Base-by-base conservation (phyloP, 2,329 filamentous ascomycete species). In the Neofusicoccum kwambonambiense region DNA sequence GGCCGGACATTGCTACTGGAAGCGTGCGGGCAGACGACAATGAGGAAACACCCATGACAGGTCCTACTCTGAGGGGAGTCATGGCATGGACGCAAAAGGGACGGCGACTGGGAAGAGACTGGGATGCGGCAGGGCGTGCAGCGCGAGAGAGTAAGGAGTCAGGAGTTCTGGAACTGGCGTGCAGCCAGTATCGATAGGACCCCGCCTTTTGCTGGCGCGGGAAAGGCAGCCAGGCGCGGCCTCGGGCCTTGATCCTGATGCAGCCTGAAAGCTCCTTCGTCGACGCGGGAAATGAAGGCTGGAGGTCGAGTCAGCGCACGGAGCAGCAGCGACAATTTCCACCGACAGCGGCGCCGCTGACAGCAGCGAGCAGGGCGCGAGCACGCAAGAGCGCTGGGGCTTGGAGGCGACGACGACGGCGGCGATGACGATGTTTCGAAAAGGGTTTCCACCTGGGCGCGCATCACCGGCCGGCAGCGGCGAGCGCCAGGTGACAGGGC, bases 1-100 rank as follows among this genome's bases (percentile, higher is more conserved):
- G 35, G 62, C 62, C 62, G 62, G 62, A 64, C 52, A 64, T 64
- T 57, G 45, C 31, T 57, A 41, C 51, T 64, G 35, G 51, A 47
- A 42, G 60, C 39, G 56, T 37, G 39, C 54, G 44, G 8, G 8
- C 54, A n/a, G 37, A 12, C 34, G 17, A 22, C 12, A 22, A 39
- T 39, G 35, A 41, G 39, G 22, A 58, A 17, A 45, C 22, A 47
- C 12, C 15, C 41, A 58, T 42, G 37, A 50, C 35, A 13, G 50
- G 50, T 17, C 31, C 31, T 54, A 3, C 50, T 41, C 37, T 19
- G 35, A 19, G 17, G 19, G 27, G 54, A 58, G 54, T 44, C 39
- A 44, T 8, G 41, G 37, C 51, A 41, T 13, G 9, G 15, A 4
- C 51, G 12, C 22, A 34, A 44, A 57, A 22, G 39, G 39, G 54